Evolutionary conservation across 495 filamentous ascomycete species (phyloP), one percentile per base, ranked within the genome.

Genomic region (Podospora pseudoanserina): DNA sequence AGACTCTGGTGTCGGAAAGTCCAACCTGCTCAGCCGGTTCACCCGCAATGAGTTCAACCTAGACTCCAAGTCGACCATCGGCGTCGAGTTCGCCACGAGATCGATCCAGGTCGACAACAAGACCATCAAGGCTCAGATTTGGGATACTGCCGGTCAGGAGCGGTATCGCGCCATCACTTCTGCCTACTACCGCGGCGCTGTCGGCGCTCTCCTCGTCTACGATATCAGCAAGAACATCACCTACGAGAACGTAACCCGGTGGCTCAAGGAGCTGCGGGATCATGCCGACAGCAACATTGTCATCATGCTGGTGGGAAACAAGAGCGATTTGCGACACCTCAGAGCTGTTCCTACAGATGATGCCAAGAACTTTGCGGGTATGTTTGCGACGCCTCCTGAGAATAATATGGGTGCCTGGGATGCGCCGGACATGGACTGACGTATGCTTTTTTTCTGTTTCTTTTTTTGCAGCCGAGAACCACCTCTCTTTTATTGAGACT

Each of bases 121-220:
- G 87, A 99, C 95, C 72, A 99, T 99, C 90, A 99, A 99, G 86
- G 95, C 95, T 74, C 95, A 99, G 85, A 99, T 99, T 78, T 99
- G 96, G 96, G 96, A 99, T 85, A 99, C 96, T 65, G 96, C 96
- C 64, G 96, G 96, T 75, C 96, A 99, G 83, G 96, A 99, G 82
- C 89, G 96, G 75, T 99, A 98, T 82, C 92, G 96, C 77, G 95
- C 96, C 78, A 98, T 99, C 78, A 99, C 96, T 69, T 97, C 94
- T 64, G 95, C 96, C 64, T 99, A 99, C 84, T 99, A 98, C 81
- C 89, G 96, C 72, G 96, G 96, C 72, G 96, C 96, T 32, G 96
- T 98, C 61, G 96, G 96, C 69, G 96, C 96, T 68, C 89, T 99
- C 56, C 89, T 99, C 66, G 96, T 99, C 76, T 99, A 98, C 84